Evolutionary conservation across 768 basidiomycete genomes (phyloP).

Genomic region (Gloeostereum incarnatum): DNA sequence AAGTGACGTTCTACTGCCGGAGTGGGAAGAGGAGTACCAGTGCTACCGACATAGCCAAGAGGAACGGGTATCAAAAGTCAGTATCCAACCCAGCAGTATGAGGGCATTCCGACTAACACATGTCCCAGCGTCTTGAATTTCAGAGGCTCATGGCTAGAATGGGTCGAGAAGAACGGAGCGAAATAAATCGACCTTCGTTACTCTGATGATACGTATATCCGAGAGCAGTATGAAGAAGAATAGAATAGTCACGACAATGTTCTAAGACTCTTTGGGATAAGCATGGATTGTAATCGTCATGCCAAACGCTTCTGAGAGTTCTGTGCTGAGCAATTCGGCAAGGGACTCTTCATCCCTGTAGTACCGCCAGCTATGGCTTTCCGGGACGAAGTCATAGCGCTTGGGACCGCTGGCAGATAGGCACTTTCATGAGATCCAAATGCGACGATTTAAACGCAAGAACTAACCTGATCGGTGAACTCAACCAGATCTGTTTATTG

Average conservation of each 20-base stretch:
- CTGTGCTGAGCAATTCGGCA: slow-evolving; percentile 54
- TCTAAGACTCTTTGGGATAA: too few species aligned
- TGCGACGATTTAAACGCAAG: slow-evolving; percentile 2
- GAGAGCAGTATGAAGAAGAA: background rate
- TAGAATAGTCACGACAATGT: background rate
- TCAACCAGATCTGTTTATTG: slow-evolving; percentile 96
- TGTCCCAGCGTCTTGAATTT: slow-evolving; percentile 57
- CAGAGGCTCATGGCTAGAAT: slow-evolving; percentile 84
- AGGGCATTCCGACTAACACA: too few species aligned
- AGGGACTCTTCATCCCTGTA: slow-evolving; percentile 55
- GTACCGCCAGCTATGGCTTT: slow-evolving; percentile 65
- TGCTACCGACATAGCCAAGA: slow-evolving; percentile 73
- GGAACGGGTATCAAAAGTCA: slow-evolving; percentile 77
- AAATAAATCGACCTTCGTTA: slow-evolving; percentile 9
- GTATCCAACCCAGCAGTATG: slow-evolving; percentile 20
- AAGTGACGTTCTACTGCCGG: slow-evolving; percentile 85
- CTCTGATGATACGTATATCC: too few species aligned
- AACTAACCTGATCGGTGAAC: slow-evolving; percentile 73
- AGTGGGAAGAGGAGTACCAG: slow-evolving; percentile 78
- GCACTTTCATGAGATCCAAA: background rate
- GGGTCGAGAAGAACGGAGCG: slow-evolving; percentile 49
- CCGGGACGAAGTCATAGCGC: slow-evolving; percentile 70
- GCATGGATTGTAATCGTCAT: too few species aligned
- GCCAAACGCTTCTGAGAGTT: too few species aligned
- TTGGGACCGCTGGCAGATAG: slow-evolving; percentile 67